Conservation (phyloP, 768 basidiomycete genomes). For the Mycena chlorophos region DNA sequence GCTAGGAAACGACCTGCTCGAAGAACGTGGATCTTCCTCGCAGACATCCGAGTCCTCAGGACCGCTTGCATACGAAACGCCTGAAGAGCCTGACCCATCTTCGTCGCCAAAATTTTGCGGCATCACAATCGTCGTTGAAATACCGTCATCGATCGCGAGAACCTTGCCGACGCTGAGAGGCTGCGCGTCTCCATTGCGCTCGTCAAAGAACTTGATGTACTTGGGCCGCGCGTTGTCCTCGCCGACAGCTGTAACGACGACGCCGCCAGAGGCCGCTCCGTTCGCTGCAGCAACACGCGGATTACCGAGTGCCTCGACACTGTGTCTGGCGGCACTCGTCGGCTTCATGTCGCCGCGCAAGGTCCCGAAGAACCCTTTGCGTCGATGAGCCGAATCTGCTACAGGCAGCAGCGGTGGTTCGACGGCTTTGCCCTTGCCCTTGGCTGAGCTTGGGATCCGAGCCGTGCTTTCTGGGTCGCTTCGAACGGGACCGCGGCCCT, state of each 20-base stretch:
- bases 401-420: neutral
- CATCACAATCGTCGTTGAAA: neutral
- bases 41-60: neutral
- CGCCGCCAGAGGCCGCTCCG: neutral
- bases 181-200: neutral
- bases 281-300: neutral
- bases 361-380: neutral
- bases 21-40: no score
- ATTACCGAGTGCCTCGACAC: slow-evolving; percentile 1
- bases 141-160: neutral
- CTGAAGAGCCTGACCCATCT: neutral
- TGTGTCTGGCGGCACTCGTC: neutral
- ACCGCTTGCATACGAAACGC: neutral
- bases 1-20: neutral
- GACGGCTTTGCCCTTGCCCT: neutral
- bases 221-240: neutral
- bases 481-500: neutral
- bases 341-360: neutral
- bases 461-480: neutral
- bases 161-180: neutral
- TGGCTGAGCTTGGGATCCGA: neutral
- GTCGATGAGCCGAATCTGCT: neutral
- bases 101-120: neutral
- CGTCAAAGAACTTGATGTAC: neutral
- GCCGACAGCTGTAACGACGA: neutral